These are phyloP conservation scores for Aspergillus novofumigatus DNA, from an alignment of 2,329 filamentous ascomycete genomes.

Conservation along the genomic window DNA sequence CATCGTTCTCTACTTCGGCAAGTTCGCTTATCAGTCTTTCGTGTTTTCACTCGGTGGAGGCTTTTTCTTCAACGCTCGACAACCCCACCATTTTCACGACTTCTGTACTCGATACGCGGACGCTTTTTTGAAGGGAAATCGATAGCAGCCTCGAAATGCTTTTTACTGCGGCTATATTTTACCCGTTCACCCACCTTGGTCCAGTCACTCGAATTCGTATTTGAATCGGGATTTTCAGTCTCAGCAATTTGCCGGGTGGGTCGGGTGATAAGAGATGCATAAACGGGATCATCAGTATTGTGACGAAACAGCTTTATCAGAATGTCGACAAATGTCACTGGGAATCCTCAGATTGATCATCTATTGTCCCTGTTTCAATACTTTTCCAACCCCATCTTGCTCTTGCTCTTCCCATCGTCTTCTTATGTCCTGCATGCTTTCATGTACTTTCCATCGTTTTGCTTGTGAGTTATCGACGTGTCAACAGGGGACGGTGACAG, in stretches of 20 bases:
- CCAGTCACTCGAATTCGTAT: constrained; percentile 13
- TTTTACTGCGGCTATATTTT: constrained; percentile 32
- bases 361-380: constrained; percentile 12
- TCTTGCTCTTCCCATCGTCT: constrained; percentile 4
- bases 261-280: constrained; percentile 32
- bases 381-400: constrained; percentile 9
- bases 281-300: constrained; percentile 24
- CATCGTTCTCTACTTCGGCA: constrained; percentile 14
- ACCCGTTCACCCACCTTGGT: constrained; percentile 22
- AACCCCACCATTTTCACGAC: constrained; percentile 9
- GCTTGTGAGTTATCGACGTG: constrained; percentile 24
- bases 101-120: constrained; percentile 11
- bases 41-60: constrained; percentile 6
- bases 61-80: constrained; percentile 2
- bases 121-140: constrained; percentile 15
- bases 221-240: constrained; percentile 14
- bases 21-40: constrained; percentile 14
- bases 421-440: constrained; percentile 7
- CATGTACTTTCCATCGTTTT: constrained; percentile 10
- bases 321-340: constrained; percentile 15
- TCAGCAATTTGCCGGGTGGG: constrained; percentile 18
- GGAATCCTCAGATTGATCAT: constrained; percentile 16
- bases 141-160: constrained; percentile 28
- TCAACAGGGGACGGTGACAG: constrained; percentile 21
- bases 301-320: constrained; percentile 16